These are phyloP conservation scores for Saccharomycopsis vini DNA, from an alignment of 805 yeast genomes.

Conservation along the genomic window DNA sequence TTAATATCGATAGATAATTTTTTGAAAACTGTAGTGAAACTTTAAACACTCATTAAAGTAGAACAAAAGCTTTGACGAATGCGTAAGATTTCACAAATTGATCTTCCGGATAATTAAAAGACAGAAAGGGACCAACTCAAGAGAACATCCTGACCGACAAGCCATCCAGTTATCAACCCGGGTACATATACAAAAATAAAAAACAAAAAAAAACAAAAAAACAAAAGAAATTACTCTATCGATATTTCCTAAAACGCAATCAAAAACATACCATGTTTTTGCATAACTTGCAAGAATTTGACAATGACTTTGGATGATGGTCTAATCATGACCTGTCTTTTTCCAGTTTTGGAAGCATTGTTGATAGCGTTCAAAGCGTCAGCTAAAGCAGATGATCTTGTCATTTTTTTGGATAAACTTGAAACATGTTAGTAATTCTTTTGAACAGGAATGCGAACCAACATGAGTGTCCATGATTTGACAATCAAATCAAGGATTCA, in stretches of 20 bases:
- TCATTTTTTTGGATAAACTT: constrained; percentile 44
- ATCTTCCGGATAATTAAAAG: constrained; percentile 20
- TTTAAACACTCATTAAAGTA: constrained; percentile 16
- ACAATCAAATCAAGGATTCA: constrained; percentile 15
- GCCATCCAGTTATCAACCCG: constrained; percentile 20
- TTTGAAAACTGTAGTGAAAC: constrained; percentile 7
- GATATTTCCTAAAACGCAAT: neutral
- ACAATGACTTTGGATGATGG: constrained; percentile 97
- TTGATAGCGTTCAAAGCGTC: constrained; percentile 96
- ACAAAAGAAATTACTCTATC: neutral
- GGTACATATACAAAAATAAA: neutral
- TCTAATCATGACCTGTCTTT: constrained; percentile 96
- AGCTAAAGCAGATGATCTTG: constrained; percentile 96
- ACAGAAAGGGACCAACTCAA: constrained; percentile 18
- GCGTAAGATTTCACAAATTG: constrained; percentile 16
- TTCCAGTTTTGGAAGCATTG: constrained; percentile 99
- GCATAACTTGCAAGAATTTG: constrained; percentile 94
- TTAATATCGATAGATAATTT: neutral
- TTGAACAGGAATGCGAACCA: constrained; percentile 9
- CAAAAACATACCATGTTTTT: constrained; percentile 63
- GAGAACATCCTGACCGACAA: constrained; percentile 18
- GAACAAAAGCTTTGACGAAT: constrained; percentile 3
- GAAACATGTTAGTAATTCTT: constrained; percentile 1
- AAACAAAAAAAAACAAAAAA: neutral
- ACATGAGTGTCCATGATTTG: constrained; percentile 17